Evolutionary conservation across 225 moss, liverwort and hornwort genomes (phyloP), one percentile per base, ranked within the genome.

Genomic region (Climacium dendroides): DNA sequence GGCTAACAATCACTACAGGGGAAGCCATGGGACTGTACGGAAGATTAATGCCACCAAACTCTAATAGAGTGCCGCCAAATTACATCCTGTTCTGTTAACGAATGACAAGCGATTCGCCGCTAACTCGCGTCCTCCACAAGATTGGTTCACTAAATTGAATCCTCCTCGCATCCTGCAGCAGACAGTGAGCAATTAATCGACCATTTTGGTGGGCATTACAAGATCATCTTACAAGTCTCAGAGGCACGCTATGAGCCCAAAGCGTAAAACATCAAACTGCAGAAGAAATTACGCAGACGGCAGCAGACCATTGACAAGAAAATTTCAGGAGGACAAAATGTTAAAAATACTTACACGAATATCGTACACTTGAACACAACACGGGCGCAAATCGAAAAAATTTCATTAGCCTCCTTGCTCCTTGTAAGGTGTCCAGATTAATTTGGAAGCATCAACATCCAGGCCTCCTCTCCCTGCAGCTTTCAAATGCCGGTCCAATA

Each of bases 401-500:
- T 47, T 29, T 83, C 70, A 80, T 94, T 88, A 98, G 83, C 95
- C 95, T 74, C 98, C 98, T 88, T 98, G 98, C 86, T 98, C 98
- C 86, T 98, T 98, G 92, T 98, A 97, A 48, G 98, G 98, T 37
- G 97, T 98, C 98, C 98, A 98, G 71, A 98, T 98, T 76, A 98
- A 90, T 82, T 98, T 98, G 30, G 97, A 96, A 74, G 97, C 94
- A 91, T 98, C 98, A 8, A 98, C 98, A 74, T 98, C 98, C 83
- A 98, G 88, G 45, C 98, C 98, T 26, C 96, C 96, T 93, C 94
- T 93, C 30, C 98, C 98, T 83, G 98, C 98, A 75, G 97, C 97
- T 91, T 97, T 98, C 90, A 98, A 89, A 83, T 98, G 98, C 5
- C 96, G 92, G 39, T 98, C 98, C 86, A 98, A 89, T 78, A 98